Base-by-base conservation (phyloP, 1,284 basidiomycete species). In the Tilletia setariae region DNA sequence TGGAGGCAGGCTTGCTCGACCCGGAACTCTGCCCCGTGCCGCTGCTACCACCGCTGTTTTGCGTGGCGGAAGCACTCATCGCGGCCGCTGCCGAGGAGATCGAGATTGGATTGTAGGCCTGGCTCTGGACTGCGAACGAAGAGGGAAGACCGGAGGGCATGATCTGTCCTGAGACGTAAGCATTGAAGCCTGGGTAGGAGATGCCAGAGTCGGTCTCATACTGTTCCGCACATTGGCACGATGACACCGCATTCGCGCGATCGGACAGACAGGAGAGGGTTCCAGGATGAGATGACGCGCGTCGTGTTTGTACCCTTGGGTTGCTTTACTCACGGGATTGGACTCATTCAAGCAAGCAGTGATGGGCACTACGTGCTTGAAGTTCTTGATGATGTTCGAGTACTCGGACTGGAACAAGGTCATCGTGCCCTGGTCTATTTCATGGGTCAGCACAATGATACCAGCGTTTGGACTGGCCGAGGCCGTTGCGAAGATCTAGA, bases 361-460 rank as follows among this genome's bases (percentile, higher is more conserved):
- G 49, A 82, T 56, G 19, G 80, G 80, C 0, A 81, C 79, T 19
- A 82, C 70, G 74, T 82, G 71, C 65, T 81, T 77, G 73, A 76
- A 82, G 15, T 66, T 70, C 4, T 69, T 68, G 56, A 76, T 65
- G 63, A 82, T 76, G 62, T 75, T 73, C 21, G 74, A 66, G 68
- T 79, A 79, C 61, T 79, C 70, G 63, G 69, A 64, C 70, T 77
- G 74, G 64, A 77, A 76, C 64, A 59, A 16, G 30, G 21, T 59
- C 53, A 59, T 25, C 35, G 32, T 74, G 64, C 4, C 67, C 70
- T n/a, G n/a, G 74, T 77, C 74, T 71, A 82, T 74, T 69, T 82
- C 80, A 71, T 81, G 80, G 1, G 79, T 76, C 21, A 82, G 70
- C 1, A 82, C 80, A 32, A 82, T 76, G 63, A 74, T 79, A 61